Evolutionary conservation across 1,284 basidiomycete species (phyloP), one percentile per base, ranked within the genome.

Genomic region (Meripilus lineatus): DNA sequence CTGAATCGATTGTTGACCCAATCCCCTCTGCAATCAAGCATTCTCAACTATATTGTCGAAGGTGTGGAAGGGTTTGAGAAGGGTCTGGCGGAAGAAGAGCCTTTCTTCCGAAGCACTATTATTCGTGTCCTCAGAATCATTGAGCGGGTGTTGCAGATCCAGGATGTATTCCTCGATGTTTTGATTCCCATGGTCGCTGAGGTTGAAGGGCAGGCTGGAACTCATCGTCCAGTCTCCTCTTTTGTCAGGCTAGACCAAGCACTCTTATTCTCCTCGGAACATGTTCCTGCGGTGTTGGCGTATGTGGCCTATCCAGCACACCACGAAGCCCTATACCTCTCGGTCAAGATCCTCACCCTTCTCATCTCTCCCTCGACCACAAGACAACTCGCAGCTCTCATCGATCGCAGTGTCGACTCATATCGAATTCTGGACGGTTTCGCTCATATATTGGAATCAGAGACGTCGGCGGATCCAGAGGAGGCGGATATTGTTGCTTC

Each of bases 91-190:
- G 73, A 79, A 8, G 80, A 85, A 41, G 81, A 89, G 56, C 76
- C 77, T 0, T 80, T 71, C 61, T 92, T 86, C 67, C 76, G 74
- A 30, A 76, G 74, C 44, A 90, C 89, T 3, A 84, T 97, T 48
- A 70, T 84, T 22, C 83, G 89, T 14, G 79, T 90, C 3, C 69
- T 99, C 34, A 75, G 93, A 48, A 93, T 96, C 52, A 74, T 93
- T 22, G 78, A 85, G 51, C 81, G 92, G 2, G 78, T 90, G 0
- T 70, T 97, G 44, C 87, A 91, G 45, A 74, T 93, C 24, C 93
- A 98, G 61, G 83, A 89, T 42, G 76, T 91, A 41, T 98, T 95
- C 69, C 72, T 93, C 36, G 92, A 97, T 48, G 81, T 94, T 14
- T 77, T 97, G 36, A 70, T 96, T 10, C 90, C 93, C 2, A 67